Evolutionary conservation across 331 rosid genomes (phyloP), one percentile per base, ranked within the genome.

Genomic region (Arachis monticola): DNA sequence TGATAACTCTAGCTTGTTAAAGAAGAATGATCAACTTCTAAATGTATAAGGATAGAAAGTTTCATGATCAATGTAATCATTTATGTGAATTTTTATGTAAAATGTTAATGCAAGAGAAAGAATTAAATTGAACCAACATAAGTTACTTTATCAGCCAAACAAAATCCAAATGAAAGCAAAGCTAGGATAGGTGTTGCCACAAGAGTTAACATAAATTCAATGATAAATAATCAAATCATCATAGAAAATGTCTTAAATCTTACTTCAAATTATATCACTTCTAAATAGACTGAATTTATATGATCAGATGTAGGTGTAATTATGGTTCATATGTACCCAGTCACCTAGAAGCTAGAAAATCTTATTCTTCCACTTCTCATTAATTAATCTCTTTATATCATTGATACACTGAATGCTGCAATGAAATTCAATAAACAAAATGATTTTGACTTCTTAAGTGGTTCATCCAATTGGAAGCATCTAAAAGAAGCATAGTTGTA

Each of bases 401-500:
- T 27, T 65, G 14, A 78, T 66, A 64, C 47, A 65, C 7, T 57
- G 64, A 65, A 64, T 3, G 35, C 48, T 35, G 78, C 68, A 47
- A 67, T 8, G 8, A 60, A 70, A 40, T 14, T 22, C 38, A 35
- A 56, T 46, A 5, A 51, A 5, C 30, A 51, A 60, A 14, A 46
- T 44, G 56, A 45, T 75, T 75, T 55, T 17, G 76, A 82, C 80
- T 68, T 85, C 85, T 65, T 82, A 11, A 57, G 76, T 31, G 85
- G 81, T 69, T 73, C 82, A 67, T 79, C 79, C 59, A 83, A 74
- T 51, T 82, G 85, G 71, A 88, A 85, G 85, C 89, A 80, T 80
- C 97, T 92, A 87, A 77, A 83, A 87, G 64, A 67, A 77, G 64
- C 60, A 74, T 14, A 58, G 70, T 75, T 22, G 47, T 63, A 67